Base-by-base conservation (phyloP, 2,329 filamentous ascomycete species). In the Cryphonectria parasitica region DNA sequence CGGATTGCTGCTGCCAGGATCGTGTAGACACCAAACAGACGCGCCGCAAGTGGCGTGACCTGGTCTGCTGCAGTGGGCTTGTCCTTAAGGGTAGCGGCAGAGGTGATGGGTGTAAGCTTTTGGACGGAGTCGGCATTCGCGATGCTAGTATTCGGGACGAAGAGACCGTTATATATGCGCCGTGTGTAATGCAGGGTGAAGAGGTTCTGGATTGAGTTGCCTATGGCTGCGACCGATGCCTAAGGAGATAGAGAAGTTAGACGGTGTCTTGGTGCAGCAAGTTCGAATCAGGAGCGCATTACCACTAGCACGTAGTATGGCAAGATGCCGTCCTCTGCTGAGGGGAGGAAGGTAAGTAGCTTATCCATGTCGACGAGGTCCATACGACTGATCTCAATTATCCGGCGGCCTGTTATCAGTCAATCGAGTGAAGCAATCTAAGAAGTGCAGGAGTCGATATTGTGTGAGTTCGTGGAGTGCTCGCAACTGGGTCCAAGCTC, bases 21-120 rank as follows among this genome's bases (percentile, higher is more conserved):
- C 0, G 95, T 97, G 91, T 94, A 98, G 41, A 93, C 96, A 68
- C 92, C 94, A 79, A 97, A 97, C 28, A 93, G 90, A 74, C 93
- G 90, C 36, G 90, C 90, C 15, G 90, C 91, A 41, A 97, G 88
- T 6, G 91, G 89, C 7, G 92, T 95, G 69, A 93, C 88, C 80
- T 90, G 88, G 77, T 89, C 87, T 70, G 81, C 19, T 61, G 81
- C 84, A 76, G 83, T 83, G 67, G 77, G 79, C 70, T 83, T 79
- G 65, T 83, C 82, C 68, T 83, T 80, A 80, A 86, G 71, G 36
- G 81, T 79, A 58, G 82, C 75, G 66, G 81, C 80, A 1, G 80
- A 80, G 7, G 83, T 80, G 43, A 87, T 76, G 69, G 88, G 81
- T 77, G 89, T 89, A 74, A 85, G 84, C 76, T 87, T 82, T 79